Evolutionary conservation across 2,329 filamentous ascomycete species (phyloP).

Genomic region (Blumeria graminis): DNA sequence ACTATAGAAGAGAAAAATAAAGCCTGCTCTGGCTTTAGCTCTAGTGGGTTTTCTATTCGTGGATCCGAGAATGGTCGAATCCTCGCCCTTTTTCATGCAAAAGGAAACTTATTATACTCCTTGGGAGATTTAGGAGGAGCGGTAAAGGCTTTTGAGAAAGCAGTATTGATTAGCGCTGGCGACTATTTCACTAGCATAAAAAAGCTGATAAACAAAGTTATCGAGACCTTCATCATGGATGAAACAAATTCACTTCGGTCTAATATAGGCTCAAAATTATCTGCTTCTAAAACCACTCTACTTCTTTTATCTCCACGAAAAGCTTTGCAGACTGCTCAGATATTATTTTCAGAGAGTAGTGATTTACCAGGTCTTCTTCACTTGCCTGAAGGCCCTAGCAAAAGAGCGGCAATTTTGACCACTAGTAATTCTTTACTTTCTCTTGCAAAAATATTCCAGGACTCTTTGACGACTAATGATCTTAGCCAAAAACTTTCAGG

Average conservation of each 20-base stretch:
- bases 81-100: conserved; percentile 81
- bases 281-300: conserved; percentile 18
- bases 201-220: conserved; percentile 55
- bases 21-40: conserved; percentile 30
- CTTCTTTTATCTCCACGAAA: conserved; percentile 63
- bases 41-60: conserved; percentile 65
- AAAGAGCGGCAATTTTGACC: conserved; percentile 64
- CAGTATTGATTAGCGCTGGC: conserved; percentile 69
- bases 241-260: conserved; percentile 17
- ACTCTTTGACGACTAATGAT: conserved; percentile 52
- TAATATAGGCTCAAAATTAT: conserved; percentile 5
- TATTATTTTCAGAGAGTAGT: conserved; percentile 56
- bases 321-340: conserved; percentile 56
- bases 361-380: conserved; percentile 58
- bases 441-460: conserved; percentile 91
- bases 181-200: conserved; percentile 45
- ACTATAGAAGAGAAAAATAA: conserved; percentile 7
- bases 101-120: conserved; percentile 94
- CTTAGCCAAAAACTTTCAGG: conserved; percentile 24
- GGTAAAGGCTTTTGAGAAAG: conserved; percentile 80
- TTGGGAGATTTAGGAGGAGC: conserved; percentile 61
- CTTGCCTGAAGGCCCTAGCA: conserved; percentile 44
- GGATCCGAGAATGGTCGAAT: conserved; percentile 80
- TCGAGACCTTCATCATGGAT: conserved; percentile 37
- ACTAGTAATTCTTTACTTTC: conserved; percentile 91